Evolutionary conservation across 371 early-diverging fungal species (phyloP), one percentile per base, ranked within the genome.

Genomic region (Mucor sp.): DNA sequence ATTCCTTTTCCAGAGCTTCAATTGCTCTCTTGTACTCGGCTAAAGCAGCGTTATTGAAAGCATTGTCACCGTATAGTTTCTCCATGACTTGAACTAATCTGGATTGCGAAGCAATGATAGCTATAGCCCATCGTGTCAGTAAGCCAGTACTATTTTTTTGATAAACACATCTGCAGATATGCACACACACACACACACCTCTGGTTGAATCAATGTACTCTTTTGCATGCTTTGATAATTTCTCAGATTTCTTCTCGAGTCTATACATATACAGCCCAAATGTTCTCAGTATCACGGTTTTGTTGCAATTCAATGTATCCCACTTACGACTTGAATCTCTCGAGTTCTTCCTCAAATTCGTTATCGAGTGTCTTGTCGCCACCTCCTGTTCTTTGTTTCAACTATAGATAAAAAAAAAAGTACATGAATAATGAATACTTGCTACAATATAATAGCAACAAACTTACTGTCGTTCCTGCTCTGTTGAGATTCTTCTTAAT

Each of bases 261-360:
- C 94, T 96, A 74, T 12, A 35, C 11, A 28, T 19, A 7, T n/a
- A 30, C 17, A 32, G 11, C 19, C n/a, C n/a, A 30, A 33, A 33
- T 33, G 3, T 33, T 7, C 33, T 33, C 33, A 33, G 33, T 33
- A 33, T 6, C 3, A 23, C 50, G n/a, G 30, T 19, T 44, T 7
- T n/a, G 17, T 44, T 44, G n/a, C 15, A n/a, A n/a, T 23, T 3
- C 8, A 9, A 35, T 35, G 35, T 35, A 35, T 35, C 9, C 19
- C 7, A 76, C 81, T 72, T 80, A 91, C 93, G 67, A 74, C 79
- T 85, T 87, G 68, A 90, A 89, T 30, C 95, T 85, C 65, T 83
- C 85, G 67, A 94, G 91, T 69, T 94, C 92, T 69, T 91, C 91
- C 47, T 95, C 92, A 75, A 88, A 95, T 58, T 92, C 92, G 41